These are phyloP conservation scores for Paraconiothyrium sp. DNA, from an alignment of 2,329 filamentous ascomycete genomes.

Conservation along the genomic window DNA sequence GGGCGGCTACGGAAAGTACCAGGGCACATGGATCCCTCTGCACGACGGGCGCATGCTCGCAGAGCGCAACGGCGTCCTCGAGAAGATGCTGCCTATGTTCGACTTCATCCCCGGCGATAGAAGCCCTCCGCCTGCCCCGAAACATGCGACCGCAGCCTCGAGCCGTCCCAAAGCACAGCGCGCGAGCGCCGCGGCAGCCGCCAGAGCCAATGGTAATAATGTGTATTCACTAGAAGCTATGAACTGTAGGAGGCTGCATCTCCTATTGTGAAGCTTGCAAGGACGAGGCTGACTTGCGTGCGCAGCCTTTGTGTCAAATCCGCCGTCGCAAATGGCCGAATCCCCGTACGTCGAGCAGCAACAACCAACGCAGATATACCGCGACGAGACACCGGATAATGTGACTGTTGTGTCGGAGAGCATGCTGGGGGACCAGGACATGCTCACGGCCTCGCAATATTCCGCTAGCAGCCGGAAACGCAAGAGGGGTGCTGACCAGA, in stretches of 20 bases:
- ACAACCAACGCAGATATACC: conserved; percentile 69
- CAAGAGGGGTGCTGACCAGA: conserved; percentile 76
- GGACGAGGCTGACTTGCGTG: conserved; percentile 19
- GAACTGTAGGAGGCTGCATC: conserved; percentile 35
- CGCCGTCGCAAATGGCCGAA: conserved; percentile 56
- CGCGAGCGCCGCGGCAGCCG: conserved; percentile 68
- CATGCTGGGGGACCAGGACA: conserved; percentile 84
- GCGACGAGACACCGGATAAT: conserved; percentile 85
- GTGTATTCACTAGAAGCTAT: conserved; percentile 41
- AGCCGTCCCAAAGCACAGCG: conserved; percentile 84
- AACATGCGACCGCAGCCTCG: conserved; percentile 75
- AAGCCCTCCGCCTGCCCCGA: conserved; percentile 91
- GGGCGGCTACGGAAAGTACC: conserved; percentile 98
- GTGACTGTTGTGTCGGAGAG: conserved; percentile 84
- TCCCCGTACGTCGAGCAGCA: conserved; percentile 73
- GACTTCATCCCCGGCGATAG: conserved; percentile 85
- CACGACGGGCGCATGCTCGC: conserved; percentile 82
- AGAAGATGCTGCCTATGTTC: conserved; percentile 86
- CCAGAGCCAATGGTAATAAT: conserved; percentile 47
- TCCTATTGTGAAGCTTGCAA: conserved; percentile 15
- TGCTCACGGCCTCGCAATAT: conserved; percentile 74
- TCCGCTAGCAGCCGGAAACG: conserved; percentile 71
- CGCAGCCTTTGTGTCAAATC: conserved; percentile 34
- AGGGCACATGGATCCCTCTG: conserved; percentile 97
- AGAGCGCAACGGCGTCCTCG: conserved; percentile 84